Evolutionary conservation across 768 basidiomycete genomes (phyloP).

Genomic region (Suillus subaureus): DNA sequence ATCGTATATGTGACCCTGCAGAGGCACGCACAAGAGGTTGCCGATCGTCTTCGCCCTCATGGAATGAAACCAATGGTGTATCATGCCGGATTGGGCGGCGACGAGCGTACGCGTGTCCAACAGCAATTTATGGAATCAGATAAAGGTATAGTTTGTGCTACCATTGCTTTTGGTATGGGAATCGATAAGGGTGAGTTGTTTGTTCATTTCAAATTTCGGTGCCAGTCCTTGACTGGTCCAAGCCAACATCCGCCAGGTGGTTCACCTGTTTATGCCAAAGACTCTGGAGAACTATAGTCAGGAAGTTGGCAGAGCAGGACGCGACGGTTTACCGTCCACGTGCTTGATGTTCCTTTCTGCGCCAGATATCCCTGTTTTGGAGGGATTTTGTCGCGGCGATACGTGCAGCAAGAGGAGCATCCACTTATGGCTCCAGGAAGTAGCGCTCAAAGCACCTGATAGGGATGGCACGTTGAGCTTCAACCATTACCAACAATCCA

Average conservation of each 20-base stretch:
- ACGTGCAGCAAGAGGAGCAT: conserved; percentile 43
- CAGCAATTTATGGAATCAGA: conserved; percentile 41
- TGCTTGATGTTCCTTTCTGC: conserved; percentile 49
- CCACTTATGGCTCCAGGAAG: conserved; percentile 44
- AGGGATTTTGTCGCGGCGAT: conserved; percentile 52
- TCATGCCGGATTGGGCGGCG: conserved; percentile 44
- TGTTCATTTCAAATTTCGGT: not conserved
- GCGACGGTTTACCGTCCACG: conserved; percentile 43
- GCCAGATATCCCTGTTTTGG: conserved; percentile 46
- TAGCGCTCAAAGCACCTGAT: conserved; percentile 36
- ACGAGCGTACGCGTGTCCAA: conserved; percentile 40
- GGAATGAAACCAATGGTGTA: conserved; percentile 39
- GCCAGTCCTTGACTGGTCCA: not conserved
- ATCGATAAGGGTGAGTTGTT: conserved; percentile 38
- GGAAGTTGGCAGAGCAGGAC: conserved; percentile 48
- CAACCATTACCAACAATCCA: conserved; percentile 44
- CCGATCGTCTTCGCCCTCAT: conserved; percentile 26
- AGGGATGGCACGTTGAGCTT: conserved; percentile 42
- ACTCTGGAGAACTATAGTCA: conserved; percentile 49
- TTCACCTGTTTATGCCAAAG: conserved; percentile 47
- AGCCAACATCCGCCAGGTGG: conserved; percentile 42
- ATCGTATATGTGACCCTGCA: conserved; percentile 52
- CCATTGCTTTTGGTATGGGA: conserved; percentile 52
- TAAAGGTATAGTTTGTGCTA: conserved; percentile 42
- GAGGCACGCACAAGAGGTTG: conserved; percentile 41